A percentile compares a stretch with the other conserved stretches of the same genome.
Conservation (phyloP, 2,329 filamentous ascomycete genomes). For the Didymella keratinophila region DNA sequence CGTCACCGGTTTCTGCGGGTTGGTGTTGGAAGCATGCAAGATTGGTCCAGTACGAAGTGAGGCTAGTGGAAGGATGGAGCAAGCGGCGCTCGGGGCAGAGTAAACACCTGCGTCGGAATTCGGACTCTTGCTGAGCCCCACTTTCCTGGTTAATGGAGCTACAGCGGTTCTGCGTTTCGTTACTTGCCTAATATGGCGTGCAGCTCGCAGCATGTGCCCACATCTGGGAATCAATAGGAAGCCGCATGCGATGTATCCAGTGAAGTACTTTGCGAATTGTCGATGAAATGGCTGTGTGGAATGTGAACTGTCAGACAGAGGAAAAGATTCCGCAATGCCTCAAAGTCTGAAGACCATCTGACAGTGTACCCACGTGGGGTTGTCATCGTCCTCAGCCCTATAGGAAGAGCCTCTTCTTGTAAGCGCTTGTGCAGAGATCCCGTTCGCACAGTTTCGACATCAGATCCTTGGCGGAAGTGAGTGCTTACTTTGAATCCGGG, state of each 20-base stretch:
- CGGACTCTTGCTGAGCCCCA: conserved; percentile 8
- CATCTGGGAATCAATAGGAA: conserved; percentile 9
- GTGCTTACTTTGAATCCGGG: conserved; percentile 30
- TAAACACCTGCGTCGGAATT: conserved; percentile 11
- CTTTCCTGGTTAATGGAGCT: conserved; percentile 6
- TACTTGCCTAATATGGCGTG: conserved; percentile 10
- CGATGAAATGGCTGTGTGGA: not conserved
- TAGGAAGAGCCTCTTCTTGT: conserved; percentile 30
- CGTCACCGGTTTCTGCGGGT: conserved; percentile 13
- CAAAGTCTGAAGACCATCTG: conserved; percentile 3
- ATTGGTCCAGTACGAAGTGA: conserved; percentile 6
- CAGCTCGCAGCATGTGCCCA: conserved; percentile 19
- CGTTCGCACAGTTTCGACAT: conserved; percentile 27
- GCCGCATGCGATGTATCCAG: conserved; percentile 2
- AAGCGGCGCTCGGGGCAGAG: conserved; percentile 5
- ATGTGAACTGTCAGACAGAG: not conserved
- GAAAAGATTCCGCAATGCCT: not conserved
- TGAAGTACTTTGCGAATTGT: not conserved
- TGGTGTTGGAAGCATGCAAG: conserved; percentile 7
- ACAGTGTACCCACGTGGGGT: conserved; percentile 25
- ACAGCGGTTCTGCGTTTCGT: conserved; percentile 17
- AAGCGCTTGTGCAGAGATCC: conserved; percentile 39
- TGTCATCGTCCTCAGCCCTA: conserved; percentile 28
- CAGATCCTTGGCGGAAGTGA: conserved; percentile 34
- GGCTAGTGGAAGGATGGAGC: conserved; percentile 14